Evolutionary conservation across 2,329 filamentous ascomycete genomes (phyloP).

Genomic region (Penicillium sp.): DNA sequence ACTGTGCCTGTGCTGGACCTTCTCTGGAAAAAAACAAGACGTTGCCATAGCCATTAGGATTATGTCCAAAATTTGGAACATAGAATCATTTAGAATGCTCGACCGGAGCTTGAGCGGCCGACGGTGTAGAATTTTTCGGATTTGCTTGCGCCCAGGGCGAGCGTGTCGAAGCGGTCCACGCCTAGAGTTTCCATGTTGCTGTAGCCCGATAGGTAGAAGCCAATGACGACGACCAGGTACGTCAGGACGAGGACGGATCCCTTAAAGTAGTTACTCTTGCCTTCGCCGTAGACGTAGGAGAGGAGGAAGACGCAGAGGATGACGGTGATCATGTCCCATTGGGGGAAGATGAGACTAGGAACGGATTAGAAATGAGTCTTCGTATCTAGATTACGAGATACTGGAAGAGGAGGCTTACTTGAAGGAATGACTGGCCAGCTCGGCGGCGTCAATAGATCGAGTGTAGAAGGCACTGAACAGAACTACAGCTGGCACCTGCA

Average conservation of each 20-base stretch:
- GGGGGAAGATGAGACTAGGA: conserved; percentile 82
- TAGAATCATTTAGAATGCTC: conserved; percentile 35
- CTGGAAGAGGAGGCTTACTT: conserved; percentile 47
- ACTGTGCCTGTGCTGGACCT: not conserved
- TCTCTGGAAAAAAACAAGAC: not conserved
- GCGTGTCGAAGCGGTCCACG: conserved; percentile 52
- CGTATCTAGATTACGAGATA: not conserved
- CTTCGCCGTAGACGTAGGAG: conserved; percentile 96
- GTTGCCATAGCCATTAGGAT: not conserved
- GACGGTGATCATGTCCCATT: conserved; percentile 98
- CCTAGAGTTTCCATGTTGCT: conserved; percentile 57
- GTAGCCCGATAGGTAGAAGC: conserved; percentile 83
- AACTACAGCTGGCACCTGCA: conserved; percentile 92
- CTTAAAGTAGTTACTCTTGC: conserved; percentile 99
- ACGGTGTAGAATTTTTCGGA: conserved; percentile 48
- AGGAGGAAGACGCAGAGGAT: conserved; percentile 94
- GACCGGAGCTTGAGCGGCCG: conserved; percentile 42
- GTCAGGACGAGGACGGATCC: conserved; percentile 91
- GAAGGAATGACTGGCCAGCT: conserved; percentile 58
- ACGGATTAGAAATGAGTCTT: conserved; percentile 23
- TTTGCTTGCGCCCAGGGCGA: conserved; percentile 43
- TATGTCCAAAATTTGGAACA: no score
- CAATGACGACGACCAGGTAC: conserved; percentile 87
- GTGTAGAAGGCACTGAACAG: conserved; percentile 82
- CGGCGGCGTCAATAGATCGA: conserved; percentile 56